A percentile compares a stretch with the other conserved stretches of the same genome.
Conservation (phyloP, 2,329 filamentous ascomycete species). For the Camillea tinctor region DNA sequence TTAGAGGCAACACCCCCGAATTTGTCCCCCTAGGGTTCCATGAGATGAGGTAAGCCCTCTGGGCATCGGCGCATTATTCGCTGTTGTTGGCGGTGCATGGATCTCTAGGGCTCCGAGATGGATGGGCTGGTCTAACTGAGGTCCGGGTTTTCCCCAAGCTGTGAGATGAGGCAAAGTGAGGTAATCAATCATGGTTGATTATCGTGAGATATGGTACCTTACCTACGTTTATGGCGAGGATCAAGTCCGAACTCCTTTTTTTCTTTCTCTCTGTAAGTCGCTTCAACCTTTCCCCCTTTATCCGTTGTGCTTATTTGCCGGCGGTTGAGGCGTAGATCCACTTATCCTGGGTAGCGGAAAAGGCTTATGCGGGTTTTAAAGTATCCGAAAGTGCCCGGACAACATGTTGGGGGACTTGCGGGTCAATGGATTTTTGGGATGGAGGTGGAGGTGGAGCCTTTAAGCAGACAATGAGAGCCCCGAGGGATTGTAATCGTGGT, state of each 20-base stretch:
- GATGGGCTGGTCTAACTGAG: not conserved
- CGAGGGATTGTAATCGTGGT: not conserved
- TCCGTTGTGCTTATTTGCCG: not conserved
- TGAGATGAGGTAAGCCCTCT: no score
- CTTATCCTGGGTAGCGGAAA: not conserved
- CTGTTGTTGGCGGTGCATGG: no score
- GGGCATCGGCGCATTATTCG: no score
- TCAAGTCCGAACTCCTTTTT: no score
- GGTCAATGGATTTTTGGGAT: not conserved
- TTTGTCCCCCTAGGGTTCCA: no score
- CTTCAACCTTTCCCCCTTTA: not conserved
- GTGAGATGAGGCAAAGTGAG: conserved; percentile 6
- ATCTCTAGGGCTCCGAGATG: not conserved
- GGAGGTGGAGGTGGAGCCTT: not conserved
- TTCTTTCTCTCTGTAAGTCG: no score
- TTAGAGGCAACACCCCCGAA: not conserved
- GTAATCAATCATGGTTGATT: conserved; percentile 1
- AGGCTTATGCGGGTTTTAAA: conserved; percentile 18
- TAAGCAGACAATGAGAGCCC: not conserved
- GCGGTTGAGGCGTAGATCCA: conserved; percentile 6
- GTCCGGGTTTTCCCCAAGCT: no score
- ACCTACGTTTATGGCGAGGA: no score
- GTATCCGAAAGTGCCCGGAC: conserved; percentile 19
- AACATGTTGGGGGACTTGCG: conserved; percentile 25
- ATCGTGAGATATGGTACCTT: no score